Evolutionary conservation across 441 rosid genomes (phyloP).

Genomic region (Jatropha podagrica): DNA sequence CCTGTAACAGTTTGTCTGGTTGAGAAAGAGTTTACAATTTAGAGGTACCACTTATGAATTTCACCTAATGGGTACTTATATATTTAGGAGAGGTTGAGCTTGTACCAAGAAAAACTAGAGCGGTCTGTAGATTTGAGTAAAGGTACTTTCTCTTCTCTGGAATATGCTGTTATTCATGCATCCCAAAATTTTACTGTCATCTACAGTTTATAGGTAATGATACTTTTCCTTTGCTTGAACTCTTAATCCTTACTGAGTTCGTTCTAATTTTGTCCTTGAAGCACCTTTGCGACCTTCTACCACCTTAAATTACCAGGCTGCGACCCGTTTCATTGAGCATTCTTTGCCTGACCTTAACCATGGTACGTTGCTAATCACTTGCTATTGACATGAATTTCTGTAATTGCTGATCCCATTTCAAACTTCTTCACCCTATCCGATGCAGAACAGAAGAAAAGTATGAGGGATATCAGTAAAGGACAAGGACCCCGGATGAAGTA

Average conservation of each 20-base stretch:
- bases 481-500: slow-evolving; percentile 54
- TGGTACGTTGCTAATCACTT: slow-evolving; percentile 38
- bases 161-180: not conserved
- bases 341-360: slow-evolving; percentile 83
- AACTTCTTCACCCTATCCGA: not conserved
- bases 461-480: slow-evolving; percentile 68
- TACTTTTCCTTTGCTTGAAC: not conserved
- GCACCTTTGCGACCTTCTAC: slow-evolving; percentile 76
- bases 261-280: slow-evolving; percentile 34
- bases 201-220: not conserved
- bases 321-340: slow-evolving; percentile 83
- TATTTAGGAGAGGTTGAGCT: slow-evolving; percentile 65
- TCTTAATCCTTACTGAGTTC: slow-evolving; percentile 20
- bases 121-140: slow-evolving; percentile 54
- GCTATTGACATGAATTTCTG: not conserved
- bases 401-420: slow-evolving; percentile 5
- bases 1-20: too few relatives aligned
- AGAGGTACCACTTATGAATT: not conserved
- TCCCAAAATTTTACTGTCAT: not conserved
- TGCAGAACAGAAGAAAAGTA: slow-evolving; percentile 70
- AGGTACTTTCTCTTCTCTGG: slow-evolving; percentile 44
- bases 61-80: slow-evolving; percentile 9
- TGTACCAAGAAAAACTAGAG: slow-evolving; percentile 69
- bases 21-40: slow-evolving; percentile 1
- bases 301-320: slow-evolving; percentile 74